Evolutionary conservation across 2,329 filamentous ascomycete species (phyloP).

Genomic region (Xylariaceae sp.): DNA sequence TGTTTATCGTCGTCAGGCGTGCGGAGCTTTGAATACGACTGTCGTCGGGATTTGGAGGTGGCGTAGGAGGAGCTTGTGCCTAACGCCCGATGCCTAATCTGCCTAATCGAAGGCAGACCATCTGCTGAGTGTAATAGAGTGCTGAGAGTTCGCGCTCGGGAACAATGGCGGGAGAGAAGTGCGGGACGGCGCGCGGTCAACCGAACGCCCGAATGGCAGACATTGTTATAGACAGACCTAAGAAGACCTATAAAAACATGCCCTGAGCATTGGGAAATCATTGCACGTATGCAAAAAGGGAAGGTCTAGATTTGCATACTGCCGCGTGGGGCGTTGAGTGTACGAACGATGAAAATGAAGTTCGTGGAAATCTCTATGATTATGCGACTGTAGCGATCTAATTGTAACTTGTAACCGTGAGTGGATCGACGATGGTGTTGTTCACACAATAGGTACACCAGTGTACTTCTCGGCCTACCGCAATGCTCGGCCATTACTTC

Average conservation of each 20-base stretch:
- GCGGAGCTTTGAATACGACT: conserved; percentile 18
- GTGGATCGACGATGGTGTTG: too few species aligned
- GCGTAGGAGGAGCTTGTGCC: neutral
- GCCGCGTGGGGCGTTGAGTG: neutral
- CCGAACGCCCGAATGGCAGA: conserved; percentile 18
- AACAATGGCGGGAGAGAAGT: conserved; percentile 10
- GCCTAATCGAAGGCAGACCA: conserved; percentile 8
- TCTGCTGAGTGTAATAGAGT: conserved; percentile 11
- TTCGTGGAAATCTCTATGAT: neutral
- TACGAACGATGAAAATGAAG: neutral
- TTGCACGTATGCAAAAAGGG: conserved; percentile 21
- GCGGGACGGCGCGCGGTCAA: conserved; percentile 12
- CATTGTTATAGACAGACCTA: conserved; percentile 24
- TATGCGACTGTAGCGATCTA: too few species aligned
- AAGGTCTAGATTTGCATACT: conserved; percentile 18
- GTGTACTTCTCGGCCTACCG: too few species aligned
- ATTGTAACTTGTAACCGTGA: too few species aligned
- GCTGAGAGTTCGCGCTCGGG: conserved; percentile 20
- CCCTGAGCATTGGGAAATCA: conserved; percentile 27
- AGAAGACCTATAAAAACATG: conserved; percentile 27
- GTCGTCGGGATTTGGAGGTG: conserved; percentile 2
- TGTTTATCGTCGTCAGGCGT: conserved; percentile 15
- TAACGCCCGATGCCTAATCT: conserved; percentile 5
- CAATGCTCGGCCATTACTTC: too few species aligned
- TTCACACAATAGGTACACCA: too few species aligned